Evolutionary conservation across 164 flowering plant species (phyloP).

Genomic region (Magnolia changhungtana): DNA sequence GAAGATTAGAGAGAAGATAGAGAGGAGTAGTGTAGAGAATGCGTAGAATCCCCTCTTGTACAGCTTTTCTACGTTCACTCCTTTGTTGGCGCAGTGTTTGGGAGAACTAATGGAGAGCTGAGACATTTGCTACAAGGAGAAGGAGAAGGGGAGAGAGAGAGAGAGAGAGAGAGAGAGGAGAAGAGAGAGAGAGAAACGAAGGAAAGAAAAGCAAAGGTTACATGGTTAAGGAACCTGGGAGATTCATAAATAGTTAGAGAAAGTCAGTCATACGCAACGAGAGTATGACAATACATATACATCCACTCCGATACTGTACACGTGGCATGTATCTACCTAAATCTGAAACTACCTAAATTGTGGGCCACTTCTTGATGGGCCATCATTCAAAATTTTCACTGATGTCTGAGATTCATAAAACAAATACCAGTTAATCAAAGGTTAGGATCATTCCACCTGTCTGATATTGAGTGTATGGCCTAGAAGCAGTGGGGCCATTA

Average conservation of each 20-base stretch:
- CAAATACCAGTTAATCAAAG: too few species aligned
- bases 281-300: neutral
- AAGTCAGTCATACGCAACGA: neutral
- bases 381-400: too few species aligned
- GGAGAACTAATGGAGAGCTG: conserved; percentile 15
- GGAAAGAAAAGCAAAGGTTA: neutral
- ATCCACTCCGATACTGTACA: neutral
- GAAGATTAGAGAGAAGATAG: conserved; percentile 15
- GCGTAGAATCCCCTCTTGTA: conserved; percentile 21
- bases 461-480: too few species aligned
- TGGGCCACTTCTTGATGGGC: too few species aligned
- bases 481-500: too few species aligned
- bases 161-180: neutral
- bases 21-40: conserved; percentile 20
- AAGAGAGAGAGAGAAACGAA: neutral
- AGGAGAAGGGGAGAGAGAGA: conserved; percentile 1
- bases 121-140: conserved; percentile 21
- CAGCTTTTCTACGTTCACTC: conserved; percentile 17
- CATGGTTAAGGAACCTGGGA: neutral
- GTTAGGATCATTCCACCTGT: too few species aligned
- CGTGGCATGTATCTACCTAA: too few species aligned
- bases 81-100: conserved; percentile 29
- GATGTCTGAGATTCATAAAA: too few species aligned
- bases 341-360: too few species aligned
- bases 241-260: neutral